Evolutionary conservation across 768 basidiomycete species (phyloP).

Genomic region (Mycena belliarum): DNA sequence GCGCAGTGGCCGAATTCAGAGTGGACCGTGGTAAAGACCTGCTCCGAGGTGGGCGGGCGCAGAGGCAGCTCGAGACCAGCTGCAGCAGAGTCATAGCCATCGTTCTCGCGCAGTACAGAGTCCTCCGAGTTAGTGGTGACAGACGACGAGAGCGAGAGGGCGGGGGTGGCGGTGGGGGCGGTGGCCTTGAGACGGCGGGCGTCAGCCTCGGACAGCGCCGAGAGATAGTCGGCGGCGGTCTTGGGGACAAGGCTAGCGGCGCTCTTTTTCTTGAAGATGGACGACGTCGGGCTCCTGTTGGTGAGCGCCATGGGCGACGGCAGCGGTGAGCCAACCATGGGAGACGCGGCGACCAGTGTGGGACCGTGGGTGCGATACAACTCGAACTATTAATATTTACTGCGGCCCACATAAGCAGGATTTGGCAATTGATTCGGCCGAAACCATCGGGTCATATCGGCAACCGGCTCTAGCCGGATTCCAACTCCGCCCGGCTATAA

Average conservation of each 20-base stretch:
- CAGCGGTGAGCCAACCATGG: constrained; percentile 18
- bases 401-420: too few relatives aligned
- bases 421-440: too few relatives aligned
- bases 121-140: constrained; percentile 71
- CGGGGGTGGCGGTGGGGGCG: constrained; percentile 65
- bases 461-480: too few relatives aligned
- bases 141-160: constrained; percentile 74
- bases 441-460: too few relatives aligned
- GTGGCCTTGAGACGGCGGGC: constrained; percentile 56
- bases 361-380: too few relatives aligned
- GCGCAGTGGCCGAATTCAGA: constrained; percentile 92
- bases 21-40: constrained; percentile 77
- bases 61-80: constrained; percentile 60
- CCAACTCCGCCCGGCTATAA: background rate
- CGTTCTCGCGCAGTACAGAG: constrained; percentile 57
- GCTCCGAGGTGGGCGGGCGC: constrained; percentile 78
- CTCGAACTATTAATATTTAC: too few relatives aligned
- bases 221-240: constrained; percentile 60
- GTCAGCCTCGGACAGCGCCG: constrained; percentile 65
- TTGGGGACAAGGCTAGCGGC: constrained; percentile 36
- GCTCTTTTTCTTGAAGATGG: constrained; percentile 49
- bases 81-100: constrained; percentile 41
- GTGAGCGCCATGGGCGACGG: constrained; percentile 52
- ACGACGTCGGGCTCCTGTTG: constrained; percentile 41
- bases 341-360: background rate